phyloP scores from a whole-genome alignment of 2,329 filamentous ascomycete genomes.

The Xylariales sp. region DNA sequence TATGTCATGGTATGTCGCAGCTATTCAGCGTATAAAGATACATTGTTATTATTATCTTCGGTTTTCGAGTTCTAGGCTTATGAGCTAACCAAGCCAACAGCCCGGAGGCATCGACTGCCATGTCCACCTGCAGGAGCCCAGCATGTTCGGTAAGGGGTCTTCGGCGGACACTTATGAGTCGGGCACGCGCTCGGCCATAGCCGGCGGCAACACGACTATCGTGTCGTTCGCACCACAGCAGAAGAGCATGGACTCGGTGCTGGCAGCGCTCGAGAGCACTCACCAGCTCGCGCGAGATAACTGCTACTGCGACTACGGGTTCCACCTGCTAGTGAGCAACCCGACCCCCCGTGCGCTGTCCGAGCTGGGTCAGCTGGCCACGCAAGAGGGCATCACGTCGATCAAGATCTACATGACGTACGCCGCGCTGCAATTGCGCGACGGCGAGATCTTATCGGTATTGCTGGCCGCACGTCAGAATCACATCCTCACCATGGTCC shows the following conservation, averaged over 20 bases:
- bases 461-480: constrained; percentile 38
- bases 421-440: constrained; percentile 42
- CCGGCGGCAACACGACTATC: constrained; percentile 55
- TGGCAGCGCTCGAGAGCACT: constrained; percentile 37
- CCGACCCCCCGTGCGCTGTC: constrained; percentile 30
- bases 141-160: constrained; percentile 25
- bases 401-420: constrained; percentile 45
- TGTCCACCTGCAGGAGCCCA: constrained; percentile 35
- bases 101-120: constrained; percentile 36
- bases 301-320: constrained; percentile 43
- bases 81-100: constrained; percentile 10
- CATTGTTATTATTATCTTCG: background rate
- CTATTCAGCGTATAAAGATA: background rate
- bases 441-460: constrained; percentile 45
- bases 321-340: constrained; percentile 40
- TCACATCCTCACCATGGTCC: constrained; percentile 49
- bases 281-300: constrained; percentile 34
- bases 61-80: background rate
- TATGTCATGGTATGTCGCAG: constrained; percentile 30
- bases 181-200: constrained; percentile 50
- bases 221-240: constrained; percentile 53
- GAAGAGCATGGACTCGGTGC: constrained; percentile 21
- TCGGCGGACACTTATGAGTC: constrained; percentile 30
- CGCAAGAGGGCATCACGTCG: constrained; percentile 32
- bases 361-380: constrained; percentile 34